Evolutionary conservation across 2,329 filamentous ascomycete genomes (phyloP).

Genomic region (Aureobasidium sp.): DNA sequence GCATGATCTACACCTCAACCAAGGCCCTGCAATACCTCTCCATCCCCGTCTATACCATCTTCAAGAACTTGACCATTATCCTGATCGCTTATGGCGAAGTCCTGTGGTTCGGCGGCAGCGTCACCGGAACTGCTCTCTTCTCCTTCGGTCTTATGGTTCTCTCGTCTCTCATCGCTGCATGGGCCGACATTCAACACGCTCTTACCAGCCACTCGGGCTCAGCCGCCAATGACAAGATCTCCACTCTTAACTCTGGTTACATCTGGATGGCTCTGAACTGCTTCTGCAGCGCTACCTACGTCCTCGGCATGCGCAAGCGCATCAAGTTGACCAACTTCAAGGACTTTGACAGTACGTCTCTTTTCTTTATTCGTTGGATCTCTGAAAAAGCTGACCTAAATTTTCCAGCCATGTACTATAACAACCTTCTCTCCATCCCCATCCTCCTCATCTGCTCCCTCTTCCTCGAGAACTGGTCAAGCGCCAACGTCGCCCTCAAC

Average conservation of each 20-base stretch:
- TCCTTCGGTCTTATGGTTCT: constrained; percentile 96
- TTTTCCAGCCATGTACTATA: constrained; percentile 91
- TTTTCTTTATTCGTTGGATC: background rate
- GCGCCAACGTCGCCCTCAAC: constrained; percentile 73
- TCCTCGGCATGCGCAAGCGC: constrained; percentile 92
- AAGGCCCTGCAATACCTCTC: constrained; percentile 95
- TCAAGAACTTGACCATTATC: constrained; percentile 99
- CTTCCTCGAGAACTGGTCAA: constrained; percentile 85
- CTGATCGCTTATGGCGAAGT: constrained; percentile 98
- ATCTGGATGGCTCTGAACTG: constrained; percentile 98
- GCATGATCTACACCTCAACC: constrained; percentile 97
- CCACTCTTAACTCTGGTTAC: constrained; percentile 89
- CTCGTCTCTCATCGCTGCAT: constrained; percentile 88
- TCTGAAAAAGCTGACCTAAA: background rate
- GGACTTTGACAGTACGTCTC: constrained; percentile 89
- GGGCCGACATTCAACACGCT: constrained; percentile 91
- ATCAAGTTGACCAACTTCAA: constrained; percentile 99
- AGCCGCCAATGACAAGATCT: constrained; percentile 63
- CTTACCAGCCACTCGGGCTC: constrained; percentile 39
- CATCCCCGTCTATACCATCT: constrained; percentile 98
- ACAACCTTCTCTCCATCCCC: constrained; percentile 94
- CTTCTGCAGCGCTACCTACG: constrained; percentile 82
- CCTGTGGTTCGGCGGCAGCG: constrained; percentile 92
- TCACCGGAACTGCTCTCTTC: constrained; percentile 78
- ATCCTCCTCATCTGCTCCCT: constrained; percentile 78